A percentile compares a stretch with the other conserved stretches of the same genome.
Evolutionary conservation across 495 filamentous ascomycete species (phyloP).

Genomic region (Penicillium robsamsonii): DNA sequence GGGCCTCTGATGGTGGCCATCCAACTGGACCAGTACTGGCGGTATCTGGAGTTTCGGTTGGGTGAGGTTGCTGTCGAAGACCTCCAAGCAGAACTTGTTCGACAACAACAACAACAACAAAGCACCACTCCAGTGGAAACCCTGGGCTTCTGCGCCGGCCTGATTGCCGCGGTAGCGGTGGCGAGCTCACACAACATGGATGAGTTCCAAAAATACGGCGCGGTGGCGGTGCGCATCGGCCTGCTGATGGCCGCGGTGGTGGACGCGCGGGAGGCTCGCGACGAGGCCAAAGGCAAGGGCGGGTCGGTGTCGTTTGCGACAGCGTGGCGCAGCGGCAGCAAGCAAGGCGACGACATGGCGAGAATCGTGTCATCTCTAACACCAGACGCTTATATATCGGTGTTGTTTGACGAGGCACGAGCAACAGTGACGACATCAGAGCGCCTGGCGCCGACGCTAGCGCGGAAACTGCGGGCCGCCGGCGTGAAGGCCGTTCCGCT

Average conservation of each 20-base stretch:
- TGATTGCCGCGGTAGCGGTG: constrained; percentile 42
- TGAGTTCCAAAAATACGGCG: constrained; percentile 35
- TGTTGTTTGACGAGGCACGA: constrained; percentile 40
- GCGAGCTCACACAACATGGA: constrained; percentile 20
- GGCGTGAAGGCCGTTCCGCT: constrained; percentile 34
- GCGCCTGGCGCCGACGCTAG: constrained; percentile 21
- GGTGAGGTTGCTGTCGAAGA: background rate
- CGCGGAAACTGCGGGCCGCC: constrained; percentile 31
- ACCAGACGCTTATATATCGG: constrained; percentile 43
- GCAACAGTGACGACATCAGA: constrained; percentile 32
- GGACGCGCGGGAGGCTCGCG: constrained; percentile 38
- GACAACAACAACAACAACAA: too few species aligned
- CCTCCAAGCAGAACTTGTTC: constrained; percentile 1
- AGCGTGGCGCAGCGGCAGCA: constrained; percentile 27
- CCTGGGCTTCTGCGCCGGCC: constrained; percentile 46
- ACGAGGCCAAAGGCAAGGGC: constrained; percentile 18
- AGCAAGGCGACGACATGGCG: constrained; percentile 18
- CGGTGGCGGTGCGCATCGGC: constrained; percentile 40
- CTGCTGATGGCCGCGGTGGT: constrained; percentile 39
- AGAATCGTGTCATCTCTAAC: constrained; percentile 17
- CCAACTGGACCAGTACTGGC: constrained; percentile 31
- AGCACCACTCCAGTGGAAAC: too few species aligned
- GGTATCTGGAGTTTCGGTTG: constrained; percentile 11
- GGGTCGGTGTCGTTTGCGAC: constrained; percentile 24
- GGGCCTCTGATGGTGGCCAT: constrained; percentile 28